Conservation (phyloP, 2,329 filamentous ascomycete species). For the Pseudogymnoascus sp. region DNA sequence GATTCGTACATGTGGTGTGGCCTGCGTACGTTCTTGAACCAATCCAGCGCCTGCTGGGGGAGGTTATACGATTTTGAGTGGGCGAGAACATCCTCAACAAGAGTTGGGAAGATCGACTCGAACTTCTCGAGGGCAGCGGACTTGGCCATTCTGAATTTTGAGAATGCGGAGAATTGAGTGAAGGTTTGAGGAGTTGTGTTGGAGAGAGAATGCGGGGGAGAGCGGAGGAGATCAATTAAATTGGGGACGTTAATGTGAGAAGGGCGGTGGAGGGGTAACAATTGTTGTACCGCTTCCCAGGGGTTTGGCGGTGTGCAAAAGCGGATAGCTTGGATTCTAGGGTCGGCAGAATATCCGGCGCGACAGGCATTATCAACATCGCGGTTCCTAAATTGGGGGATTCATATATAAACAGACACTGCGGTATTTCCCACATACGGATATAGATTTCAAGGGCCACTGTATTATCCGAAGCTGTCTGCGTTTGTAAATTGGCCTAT, state of each 20-base stretch:
- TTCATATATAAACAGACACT: neutral
- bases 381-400: neutral
- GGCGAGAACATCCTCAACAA: conserved; percentile 72
- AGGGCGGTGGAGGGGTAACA: conserved; percentile 4
- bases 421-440: neutral
- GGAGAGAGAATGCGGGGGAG: conserved; percentile 4
- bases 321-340: neutral
- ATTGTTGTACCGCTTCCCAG: neutral
- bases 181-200: conserved; percentile 13
- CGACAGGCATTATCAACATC: conserved; percentile 8
- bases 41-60: conserved; percentile 69
- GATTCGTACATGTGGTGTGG: neutral
- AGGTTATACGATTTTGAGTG: conserved; percentile 77
- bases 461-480: neutral
- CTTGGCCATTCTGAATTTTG: conserved; percentile 48
- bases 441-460: neutral
- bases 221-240: neutral
- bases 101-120: conserved; percentile 78
- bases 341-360: conserved; percentile 3
- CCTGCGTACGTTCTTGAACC: conserved; percentile 70
- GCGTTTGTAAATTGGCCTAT: neutral
- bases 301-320: conserved; percentile 3
- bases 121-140: conserved; percentile 77
- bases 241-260: neutral
- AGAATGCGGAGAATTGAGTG: neutral